A percentile compares a stretch with the other conserved stretches of the same genome.
phyloP scores from a whole-genome alignment of 805 yeast species.

The Hanseniaspora vineae region DNA sequence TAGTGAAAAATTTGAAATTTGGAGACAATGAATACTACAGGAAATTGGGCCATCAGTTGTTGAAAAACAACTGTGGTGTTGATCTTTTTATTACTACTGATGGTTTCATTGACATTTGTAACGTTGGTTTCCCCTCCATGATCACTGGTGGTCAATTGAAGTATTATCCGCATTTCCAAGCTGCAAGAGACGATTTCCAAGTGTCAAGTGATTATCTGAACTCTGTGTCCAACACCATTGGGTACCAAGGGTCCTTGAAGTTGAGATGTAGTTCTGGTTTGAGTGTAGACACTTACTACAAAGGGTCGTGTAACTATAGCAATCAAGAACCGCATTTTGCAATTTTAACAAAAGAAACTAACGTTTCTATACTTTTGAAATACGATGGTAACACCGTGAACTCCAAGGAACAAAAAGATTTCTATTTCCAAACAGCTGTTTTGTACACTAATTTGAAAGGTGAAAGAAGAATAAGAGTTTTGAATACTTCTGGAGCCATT shows the following conservation, averaged over 20 bases:
- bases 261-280: conserved; percentile 81
- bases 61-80: conserved; percentile 51
- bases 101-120: conserved; percentile 58
- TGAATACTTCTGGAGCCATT: conserved; percentile 71
- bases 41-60: conserved; percentile 42
- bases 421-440: conserved; percentile 84
- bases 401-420: conserved; percentile 49
- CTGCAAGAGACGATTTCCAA: conserved; percentile 56
- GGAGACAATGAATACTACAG: conserved; percentile 52
- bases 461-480: conserved; percentile 70
- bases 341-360: conserved; percentile 50
- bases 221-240: conserved; percentile 39
- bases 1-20: conserved; percentile 36
- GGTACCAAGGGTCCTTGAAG: conserved; percentile 73
- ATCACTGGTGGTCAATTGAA: conserved; percentile 61
- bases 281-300: conserved; percentile 66
- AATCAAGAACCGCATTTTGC: conserved; percentile 48
- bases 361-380: conserved; percentile 55
- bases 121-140: conserved; percentile 49
- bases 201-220: conserved; percentile 48
- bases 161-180: conserved; percentile 53
- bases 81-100: conserved; percentile 63
- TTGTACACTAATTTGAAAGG: conserved; percentile 74
- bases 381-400: conserved; percentile 55
- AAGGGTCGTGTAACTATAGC: conserved; percentile 32